Percentiles rank a stretch among this genome's conserved stretches.
Evolutionary conservation across 306 rosid genomes (phyloP).

Genomic region (Cucurbita argyrosperma): DNA sequence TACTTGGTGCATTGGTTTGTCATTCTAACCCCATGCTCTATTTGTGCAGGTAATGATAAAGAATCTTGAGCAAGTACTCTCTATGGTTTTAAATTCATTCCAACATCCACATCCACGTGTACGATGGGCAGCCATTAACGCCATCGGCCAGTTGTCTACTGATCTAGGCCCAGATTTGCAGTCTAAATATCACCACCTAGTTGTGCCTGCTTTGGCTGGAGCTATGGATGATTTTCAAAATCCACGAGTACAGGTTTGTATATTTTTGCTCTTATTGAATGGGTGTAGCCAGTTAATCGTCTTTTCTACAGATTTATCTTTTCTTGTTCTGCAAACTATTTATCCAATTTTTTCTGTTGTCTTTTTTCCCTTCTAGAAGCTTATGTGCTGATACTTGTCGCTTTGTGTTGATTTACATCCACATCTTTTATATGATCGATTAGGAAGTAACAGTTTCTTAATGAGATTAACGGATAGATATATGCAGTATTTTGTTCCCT

Average conservation of each 20-base stretch:
- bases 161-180: constrained; percentile 99
- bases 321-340: not conserved
- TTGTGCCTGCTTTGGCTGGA: constrained; percentile 78
- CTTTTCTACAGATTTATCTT: not conserved
- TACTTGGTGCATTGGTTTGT: not conserved
- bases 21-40: not conserved
- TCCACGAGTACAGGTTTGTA: constrained; percentile 87
- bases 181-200: constrained; percentile 63
- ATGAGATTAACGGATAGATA: not conserved
- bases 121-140: constrained; percentile 98
- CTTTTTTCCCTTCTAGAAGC: not conserved
- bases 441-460: not conserved
- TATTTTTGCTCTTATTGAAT: not conserved
- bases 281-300: not conserved
- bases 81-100: constrained; percentile 87
- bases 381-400: not conserved
- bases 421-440: not conserved
- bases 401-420: not conserved
- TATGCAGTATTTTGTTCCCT: not conserved
- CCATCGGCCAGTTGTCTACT: constrained; percentile 90
- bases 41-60: constrained; percentile 76
- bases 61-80: constrained; percentile 87
- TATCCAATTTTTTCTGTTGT: not conserved
- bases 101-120: constrained; percentile 95
- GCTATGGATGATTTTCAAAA: constrained; percentile 97